Percentiles rank a stretch among this genome's conserved stretches.
These are phyloP conservation scores for Auricularia sp. DNA, from an alignment of 768 basidiomycete genomes.

Conservation along the genomic window DNA sequence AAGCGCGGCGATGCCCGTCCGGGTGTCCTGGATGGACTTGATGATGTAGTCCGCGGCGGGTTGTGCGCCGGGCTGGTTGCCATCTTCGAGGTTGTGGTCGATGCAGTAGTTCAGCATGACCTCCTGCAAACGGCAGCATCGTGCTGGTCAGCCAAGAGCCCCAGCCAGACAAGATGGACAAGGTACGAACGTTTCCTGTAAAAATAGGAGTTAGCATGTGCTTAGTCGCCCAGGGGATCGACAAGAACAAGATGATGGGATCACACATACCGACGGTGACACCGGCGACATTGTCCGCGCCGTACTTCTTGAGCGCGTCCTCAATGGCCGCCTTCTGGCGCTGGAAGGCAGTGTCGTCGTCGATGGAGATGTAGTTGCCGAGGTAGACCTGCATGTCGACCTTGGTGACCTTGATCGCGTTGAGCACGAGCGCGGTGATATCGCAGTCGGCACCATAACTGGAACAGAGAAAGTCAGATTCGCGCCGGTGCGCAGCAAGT, in stretches of 20 bases:
- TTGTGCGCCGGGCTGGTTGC: constrained; percentile 33
- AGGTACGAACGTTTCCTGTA: constrained; percentile 2
- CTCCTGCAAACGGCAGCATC: constrained; percentile 33
- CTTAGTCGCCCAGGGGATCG: constrained; percentile 28
- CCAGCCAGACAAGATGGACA: neutral
- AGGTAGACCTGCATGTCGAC: constrained; percentile 75
- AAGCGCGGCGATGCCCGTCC: constrained; percentile 36
- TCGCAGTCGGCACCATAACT: constrained; percentile 25
- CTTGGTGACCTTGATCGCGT: constrained; percentile 85
- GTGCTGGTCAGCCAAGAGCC: constrained; percentile 24
- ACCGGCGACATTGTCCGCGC: constrained; percentile 63
- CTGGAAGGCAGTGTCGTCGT: constrained; percentile 59
- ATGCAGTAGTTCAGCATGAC: neutral
- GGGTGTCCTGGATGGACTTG: constrained; percentile 39
- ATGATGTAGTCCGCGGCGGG: constrained; percentile 53
- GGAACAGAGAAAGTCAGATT: neutral
- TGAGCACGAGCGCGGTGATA: constrained; percentile 40
- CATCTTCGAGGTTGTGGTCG: constrained; percentile 4
- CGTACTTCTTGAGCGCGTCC: constrained; percentile 64
- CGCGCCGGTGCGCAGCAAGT: neutral
- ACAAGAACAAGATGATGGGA: neutral
- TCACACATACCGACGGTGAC: constrained; percentile 67
- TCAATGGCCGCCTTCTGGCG: constrained; percentile 64
- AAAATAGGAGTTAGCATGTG: constrained; percentile 62
- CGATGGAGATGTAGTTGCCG: constrained; percentile 54